phyloP scores from a whole-genome alignment of 108 stramenopile genomes.

The Cyclotella sp. region DNA sequence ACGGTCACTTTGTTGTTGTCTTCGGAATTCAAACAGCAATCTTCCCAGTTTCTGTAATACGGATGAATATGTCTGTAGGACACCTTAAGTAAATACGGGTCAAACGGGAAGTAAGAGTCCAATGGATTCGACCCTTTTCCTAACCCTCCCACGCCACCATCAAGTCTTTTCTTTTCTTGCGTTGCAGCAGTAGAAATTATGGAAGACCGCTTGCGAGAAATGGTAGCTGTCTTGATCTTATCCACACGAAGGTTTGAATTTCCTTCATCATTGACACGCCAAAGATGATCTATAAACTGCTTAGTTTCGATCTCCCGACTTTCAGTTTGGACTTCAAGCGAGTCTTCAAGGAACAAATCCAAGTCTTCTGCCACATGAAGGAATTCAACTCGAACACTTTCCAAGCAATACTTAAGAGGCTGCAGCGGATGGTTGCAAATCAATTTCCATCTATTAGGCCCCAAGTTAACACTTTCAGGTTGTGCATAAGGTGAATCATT shows the following conservation, averaged over 20 bases:
- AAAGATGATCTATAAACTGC: conserved; percentile 38
- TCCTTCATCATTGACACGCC: conserved; percentile 25
- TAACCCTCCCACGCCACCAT: conserved; percentile 88
- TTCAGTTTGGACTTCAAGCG: neutral
- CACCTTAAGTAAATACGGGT: conserved; percentile 90
- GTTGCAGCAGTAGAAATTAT: conserved; percentile 74
- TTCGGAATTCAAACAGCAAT: conserved; percentile 48
- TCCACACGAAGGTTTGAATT: conserved; percentile 16
- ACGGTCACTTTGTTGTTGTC: conserved; percentile 5
- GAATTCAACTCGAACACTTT: conserved; percentile 94
- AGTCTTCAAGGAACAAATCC: conserved; percentile 50
- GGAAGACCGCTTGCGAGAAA: conserved; percentile 52
- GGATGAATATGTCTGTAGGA: conserved; percentile 84
- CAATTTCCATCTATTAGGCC: conserved; percentile 66
- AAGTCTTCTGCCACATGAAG: conserved; percentile 77
- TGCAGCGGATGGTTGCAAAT: conserved; percentile 76
- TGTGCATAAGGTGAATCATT: conserved; percentile 50
- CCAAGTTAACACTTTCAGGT: conserved; percentile 55
- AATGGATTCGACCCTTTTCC: conserved; percentile 93
- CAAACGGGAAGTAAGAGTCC: conserved; percentile 97
- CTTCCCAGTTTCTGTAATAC: conserved; percentile 89
- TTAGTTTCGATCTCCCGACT: conserved; percentile 21
- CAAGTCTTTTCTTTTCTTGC: conserved; percentile 67
- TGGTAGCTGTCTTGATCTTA: conserved; percentile 28
- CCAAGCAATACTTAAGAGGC: conserved; percentile 92